A percentile compares a stretch with the other conserved stretches of the same genome.
Evolutionary conservation across 2,329 filamentous ascomycete species (phyloP).

Genomic region (Cordyceps sp.): DNA sequence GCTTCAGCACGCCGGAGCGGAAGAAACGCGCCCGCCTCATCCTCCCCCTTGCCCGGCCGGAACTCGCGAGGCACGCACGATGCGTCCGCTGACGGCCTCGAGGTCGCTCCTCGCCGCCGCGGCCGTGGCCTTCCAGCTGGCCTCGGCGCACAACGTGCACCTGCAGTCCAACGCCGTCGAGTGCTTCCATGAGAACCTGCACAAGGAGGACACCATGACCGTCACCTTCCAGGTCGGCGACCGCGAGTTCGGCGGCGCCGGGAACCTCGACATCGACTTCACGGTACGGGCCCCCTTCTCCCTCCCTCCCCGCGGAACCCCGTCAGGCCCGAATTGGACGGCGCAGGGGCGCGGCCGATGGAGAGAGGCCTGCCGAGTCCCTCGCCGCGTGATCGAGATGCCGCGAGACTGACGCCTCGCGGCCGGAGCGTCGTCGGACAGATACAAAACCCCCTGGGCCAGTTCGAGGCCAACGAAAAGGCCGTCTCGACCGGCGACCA

Average conservation of each 20-base stretch:
- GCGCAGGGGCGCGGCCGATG: too few species aligned
- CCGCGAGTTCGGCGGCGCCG: constrained; percentile 83
- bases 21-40: too few species aligned
- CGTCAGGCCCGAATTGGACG: too few species aligned
- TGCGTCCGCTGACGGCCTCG: constrained; percentile 20
- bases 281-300: constrained; percentile 50
- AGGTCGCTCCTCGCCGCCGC: constrained; percentile 23
- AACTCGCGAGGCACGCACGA: too few species aligned
- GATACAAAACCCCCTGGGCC: constrained; percentile 64
- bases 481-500: constrained; percentile 80
- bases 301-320: too few species aligned
- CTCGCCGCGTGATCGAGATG: too few species aligned
- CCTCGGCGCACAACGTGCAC: constrained; percentile 89
- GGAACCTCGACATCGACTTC: constrained; percentile 93
- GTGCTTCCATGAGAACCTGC: constrained; percentile 91
- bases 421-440: too few species aligned
- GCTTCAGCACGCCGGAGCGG: too few species aligned
- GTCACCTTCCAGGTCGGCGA: constrained; percentile 98
- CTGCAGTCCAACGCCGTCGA: constrained; percentile 84
- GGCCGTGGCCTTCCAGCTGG: constrained; percentile 31
- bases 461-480: constrained; percentile 66
- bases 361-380: too few species aligned
- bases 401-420: too few species aligned
- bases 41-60: too few species aligned
- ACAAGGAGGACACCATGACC: constrained; percentile 93